These are phyloP conservation scores for Lonicera japonica DNA, from an alignment of 129 eudicot species.

Conservation along the genomic window DNA sequence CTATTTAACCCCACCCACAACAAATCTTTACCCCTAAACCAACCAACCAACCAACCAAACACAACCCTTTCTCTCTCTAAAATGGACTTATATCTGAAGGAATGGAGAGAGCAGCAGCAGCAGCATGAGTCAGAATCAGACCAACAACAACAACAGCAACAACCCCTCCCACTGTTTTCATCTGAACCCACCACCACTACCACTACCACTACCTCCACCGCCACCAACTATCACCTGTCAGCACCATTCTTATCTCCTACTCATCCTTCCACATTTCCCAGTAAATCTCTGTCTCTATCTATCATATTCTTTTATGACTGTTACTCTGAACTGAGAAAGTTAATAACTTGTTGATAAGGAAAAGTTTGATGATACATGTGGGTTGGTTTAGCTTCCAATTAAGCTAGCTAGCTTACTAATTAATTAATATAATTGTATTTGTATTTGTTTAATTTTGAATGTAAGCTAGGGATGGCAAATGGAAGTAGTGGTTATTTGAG, in stretches of 20 bases:
- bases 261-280: slow-evolving; percentile 18
- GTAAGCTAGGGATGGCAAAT: slow-evolving; percentile 48
- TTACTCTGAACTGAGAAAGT: background rate
- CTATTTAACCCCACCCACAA: slow-evolving; percentile 6
- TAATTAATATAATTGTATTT: too few species aligned
- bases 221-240: too few species aligned
- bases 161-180: slow-evolving; percentile 36
- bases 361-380: too few species aligned
- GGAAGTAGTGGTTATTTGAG: slow-evolving; percentile 55
- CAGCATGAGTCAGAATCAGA: slow-evolving; percentile 44
- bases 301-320: background rate
- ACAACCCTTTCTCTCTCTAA: slow-evolving; percentile 12
- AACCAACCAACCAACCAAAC: slow-evolving; percentile 9
- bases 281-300: slow-evolving; percentile 17
- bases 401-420: too few species aligned
- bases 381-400: too few species aligned
- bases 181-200: slow-evolving; percentile 29
- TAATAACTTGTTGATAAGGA: too few species aligned
- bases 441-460: background rate
- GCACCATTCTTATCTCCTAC: slow-evolving; percentile 22
- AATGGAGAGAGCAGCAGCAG: slow-evolving; percentile 45
- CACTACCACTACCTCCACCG: slow-evolving; percentile 7
- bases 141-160: slow-evolving; percentile 14
- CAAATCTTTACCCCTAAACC: slow-evolving; percentile 9
- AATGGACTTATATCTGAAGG: slow-evolving; percentile 79